Evolutionary conservation across 257 asterid species (phyloP).

Genomic region (Nicotiana tabacum): DNA sequence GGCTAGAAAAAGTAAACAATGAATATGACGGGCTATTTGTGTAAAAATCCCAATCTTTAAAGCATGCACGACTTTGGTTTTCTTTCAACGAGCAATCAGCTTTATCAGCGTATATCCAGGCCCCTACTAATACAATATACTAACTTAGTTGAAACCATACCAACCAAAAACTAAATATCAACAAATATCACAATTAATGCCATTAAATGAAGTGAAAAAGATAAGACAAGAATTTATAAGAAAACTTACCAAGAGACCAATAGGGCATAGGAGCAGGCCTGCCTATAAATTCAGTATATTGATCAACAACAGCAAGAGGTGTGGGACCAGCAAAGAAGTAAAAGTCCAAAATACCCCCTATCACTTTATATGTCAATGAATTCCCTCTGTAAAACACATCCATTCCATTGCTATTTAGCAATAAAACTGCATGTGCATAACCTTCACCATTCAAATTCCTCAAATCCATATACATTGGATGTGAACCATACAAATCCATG

Average conservation of each 20-base stretch:
- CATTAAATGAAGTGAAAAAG: background rate
- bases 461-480: conserved; percentile 93
- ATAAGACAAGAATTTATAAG: background rate
- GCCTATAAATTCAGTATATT: conserved; percentile 73
- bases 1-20: too few species aligned
- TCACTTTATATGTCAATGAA: conserved; percentile 81
- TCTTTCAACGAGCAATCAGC: too few species aligned
- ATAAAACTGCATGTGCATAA: conserved; percentile 65
- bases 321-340: conserved; percentile 88
- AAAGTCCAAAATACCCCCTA: conserved; percentile 93
- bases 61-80: too few species aligned
- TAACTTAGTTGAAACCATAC: background rate
- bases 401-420: conserved; percentile 95
- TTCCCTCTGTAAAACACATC: conserved; percentile 76
- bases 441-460: conserved; percentile 56
- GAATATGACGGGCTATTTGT: too few species aligned
- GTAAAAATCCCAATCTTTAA: too few species aligned
- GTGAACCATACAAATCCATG: conserved; percentile 82
- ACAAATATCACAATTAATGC: background rate
- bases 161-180: background rate
- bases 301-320: conserved; percentile 85
- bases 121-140: background rate
- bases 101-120: background rate
- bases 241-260: conserved; percentile 81
- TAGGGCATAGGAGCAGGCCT: conserved; percentile 98